phyloP scores from a whole-genome alignment of 164 flowering plant genomes.

The Protea cynaroides region DNA sequence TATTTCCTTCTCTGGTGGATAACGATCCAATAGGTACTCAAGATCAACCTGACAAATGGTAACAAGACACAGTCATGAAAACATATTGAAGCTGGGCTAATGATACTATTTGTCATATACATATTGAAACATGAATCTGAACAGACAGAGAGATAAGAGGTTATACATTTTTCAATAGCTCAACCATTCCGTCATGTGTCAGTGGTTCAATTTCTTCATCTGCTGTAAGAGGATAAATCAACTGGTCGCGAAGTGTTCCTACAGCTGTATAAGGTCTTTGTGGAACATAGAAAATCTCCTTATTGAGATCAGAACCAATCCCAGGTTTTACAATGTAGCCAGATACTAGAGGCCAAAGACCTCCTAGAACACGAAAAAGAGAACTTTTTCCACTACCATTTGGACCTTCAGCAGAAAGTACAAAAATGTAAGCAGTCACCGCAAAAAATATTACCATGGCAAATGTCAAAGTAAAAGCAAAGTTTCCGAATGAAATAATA shows the following conservation, averaged over 20 bases:
- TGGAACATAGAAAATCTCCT: slow-evolving; percentile 98
- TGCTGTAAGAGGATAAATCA: slow-evolving; percentile 92
- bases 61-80: not conserved
- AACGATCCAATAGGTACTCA: slow-evolving; percentile 90
- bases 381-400: slow-evolving; percentile 99
- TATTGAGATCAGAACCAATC: slow-evolving; percentile 93
- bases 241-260: slow-evolving; percentile 95
- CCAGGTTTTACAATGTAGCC: slow-evolving; percentile 99
- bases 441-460: not conserved
- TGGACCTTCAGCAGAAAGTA: slow-evolving; percentile 55
- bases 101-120: not conserved
- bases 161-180: slow-evolving; percentile 84
- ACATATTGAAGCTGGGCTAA: not conserved
- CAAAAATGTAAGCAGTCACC: not conserved
- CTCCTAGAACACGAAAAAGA: slow-evolving; percentile 96
- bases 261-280: slow-evolving; percentile 98
- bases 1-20: slow-evolving; percentile 81
- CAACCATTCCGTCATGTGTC: slow-evolving; percentile 71
- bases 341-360: slow-evolving; percentile 97
- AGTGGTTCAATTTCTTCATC: slow-evolving; percentile 75
- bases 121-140: not conserved
- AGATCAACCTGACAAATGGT: slow-evolving; percentile 70
- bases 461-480: too few relatives aligned
- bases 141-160: slow-evolving; percentile 4
- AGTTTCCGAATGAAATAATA: too few relatives aligned